A percentile compares a stretch with the other conserved stretches of the same genome.
These are phyloP conservation scores for Fusarium staphyleae DNA, from an alignment of 2,329 filamentous ascomycete species.

Conservation along the genomic window DNA sequence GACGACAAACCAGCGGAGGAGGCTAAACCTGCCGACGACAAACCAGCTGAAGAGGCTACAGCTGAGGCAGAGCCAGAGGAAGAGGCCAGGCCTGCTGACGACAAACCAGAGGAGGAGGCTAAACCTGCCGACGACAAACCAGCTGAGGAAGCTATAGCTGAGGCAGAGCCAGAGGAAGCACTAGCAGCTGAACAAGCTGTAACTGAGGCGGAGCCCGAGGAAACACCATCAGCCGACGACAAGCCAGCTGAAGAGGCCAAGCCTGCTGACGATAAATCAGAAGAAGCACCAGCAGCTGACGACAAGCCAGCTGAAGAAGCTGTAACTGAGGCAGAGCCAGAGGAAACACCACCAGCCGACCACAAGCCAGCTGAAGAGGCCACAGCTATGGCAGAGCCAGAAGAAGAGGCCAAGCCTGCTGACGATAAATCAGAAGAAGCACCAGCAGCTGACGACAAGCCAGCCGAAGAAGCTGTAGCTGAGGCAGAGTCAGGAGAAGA, in stretches of 20 bases:
- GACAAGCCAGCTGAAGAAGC: conserved; percentile 6
- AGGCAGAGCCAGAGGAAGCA: background rate
- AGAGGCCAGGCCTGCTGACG: conserved; percentile 16
- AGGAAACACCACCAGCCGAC: conserved; percentile 6
- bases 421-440: conserved; percentile 22
- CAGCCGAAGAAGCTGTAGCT: conserved; percentile 11
- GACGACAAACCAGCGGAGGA: conserved; percentile 8
- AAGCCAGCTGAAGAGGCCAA: background rate
- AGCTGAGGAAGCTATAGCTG: background rate
- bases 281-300: background rate
- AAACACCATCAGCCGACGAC: background rate
- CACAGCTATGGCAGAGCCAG: too few relatives aligned
- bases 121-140: too few relatives aligned
- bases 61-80: too few relatives aligned
- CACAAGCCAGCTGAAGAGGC: conserved; percentile 24
- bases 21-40: conserved; percentile 19
- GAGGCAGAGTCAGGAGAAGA: background rate
- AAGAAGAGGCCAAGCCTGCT: conserved; percentile 5
- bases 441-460: conserved; percentile 11
- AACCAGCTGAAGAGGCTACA: conserved; percentile 14
- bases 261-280: conserved; percentile 8
- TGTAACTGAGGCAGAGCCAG: conserved; percentile 2
- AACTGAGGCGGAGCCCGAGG: conserved; percentile 8
- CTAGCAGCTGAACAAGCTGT: background rate
- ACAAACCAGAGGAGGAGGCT: conserved; percentile 13